Conservation (phyloP, 2,329 filamentous ascomycete species). For the Ascochyta fabae region DNA sequence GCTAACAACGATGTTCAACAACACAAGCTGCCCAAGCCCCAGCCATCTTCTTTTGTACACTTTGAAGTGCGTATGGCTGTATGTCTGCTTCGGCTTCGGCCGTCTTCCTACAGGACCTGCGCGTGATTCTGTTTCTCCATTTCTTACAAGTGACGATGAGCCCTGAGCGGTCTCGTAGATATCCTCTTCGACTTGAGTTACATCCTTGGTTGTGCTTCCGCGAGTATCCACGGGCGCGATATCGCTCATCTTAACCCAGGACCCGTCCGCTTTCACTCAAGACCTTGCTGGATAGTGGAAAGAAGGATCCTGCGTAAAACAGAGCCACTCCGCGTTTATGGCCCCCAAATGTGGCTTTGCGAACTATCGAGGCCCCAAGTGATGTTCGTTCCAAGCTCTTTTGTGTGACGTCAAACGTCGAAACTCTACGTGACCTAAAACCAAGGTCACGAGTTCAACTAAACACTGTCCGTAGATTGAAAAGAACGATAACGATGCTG, state of each 20-base stretch:
- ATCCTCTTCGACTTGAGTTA: constrained; percentile 1
- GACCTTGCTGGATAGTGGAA: not conserved
- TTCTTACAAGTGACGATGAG: constrained; percentile 7
- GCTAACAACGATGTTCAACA: constrained; percentile 91
- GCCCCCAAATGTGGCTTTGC: not conserved
- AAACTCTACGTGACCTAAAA: not conserved
- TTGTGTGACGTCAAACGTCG: constrained; percentile 2
- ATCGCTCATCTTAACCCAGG: constrained; percentile 6
- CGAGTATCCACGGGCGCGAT: constrained; percentile 6
- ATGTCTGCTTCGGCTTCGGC: constrained; percentile 25
- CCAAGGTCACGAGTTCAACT: not conserved
- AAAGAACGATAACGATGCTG: not conserved
- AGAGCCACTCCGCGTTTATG: too few relatives aligned
- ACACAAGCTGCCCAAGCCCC: constrained; percentile 79
- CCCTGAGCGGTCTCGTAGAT: not conserved
- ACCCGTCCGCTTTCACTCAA: not conserved
- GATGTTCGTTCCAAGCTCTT: not conserved
- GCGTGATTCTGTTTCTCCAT: not conserved
- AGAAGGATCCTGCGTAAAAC: not conserved
- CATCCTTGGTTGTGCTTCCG: constrained; percentile 5
- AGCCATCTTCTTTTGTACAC: constrained; percentile 90
- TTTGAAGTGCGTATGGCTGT: constrained; percentile 46
- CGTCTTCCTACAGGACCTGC: not conserved
- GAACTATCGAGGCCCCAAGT: not conserved
- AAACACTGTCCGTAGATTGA: not conserved